phyloP scores from a whole-genome alignment of 169 alveolate species.

The Plasmodium malariae region DNA sequence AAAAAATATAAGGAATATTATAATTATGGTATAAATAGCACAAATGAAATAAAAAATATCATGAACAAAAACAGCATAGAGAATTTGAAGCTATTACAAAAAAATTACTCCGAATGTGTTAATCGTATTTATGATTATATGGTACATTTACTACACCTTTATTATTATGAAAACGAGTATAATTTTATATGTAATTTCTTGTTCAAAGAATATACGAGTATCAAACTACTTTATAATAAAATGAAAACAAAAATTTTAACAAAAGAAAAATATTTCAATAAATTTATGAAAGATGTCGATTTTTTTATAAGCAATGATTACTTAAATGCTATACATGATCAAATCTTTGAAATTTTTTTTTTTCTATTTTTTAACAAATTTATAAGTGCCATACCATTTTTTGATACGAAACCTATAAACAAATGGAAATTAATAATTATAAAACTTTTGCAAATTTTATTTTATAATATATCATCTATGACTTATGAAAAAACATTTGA shows the following conservation, averaged over 20 bases:
- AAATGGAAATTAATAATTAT: conserved; percentile 46
- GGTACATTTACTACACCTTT: conserved; percentile 28
- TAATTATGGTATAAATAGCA: conserved; percentile 41
- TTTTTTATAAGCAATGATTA: conserved; percentile 21
- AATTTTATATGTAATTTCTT: conserved; percentile 8
- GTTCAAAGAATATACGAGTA: conserved; percentile 50
- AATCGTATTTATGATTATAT: conserved; percentile 31
- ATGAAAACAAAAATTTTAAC: conserved; percentile 8
- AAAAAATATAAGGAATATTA: conserved; percentile 43
- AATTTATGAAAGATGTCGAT: conserved; percentile 24
- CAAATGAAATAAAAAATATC: conserved; percentile 39
- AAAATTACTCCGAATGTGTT: conserved; percentile 25
- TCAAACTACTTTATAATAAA: conserved; percentile 29
- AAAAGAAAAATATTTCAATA: conserved; percentile 37
- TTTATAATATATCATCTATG: conserved; percentile 25
- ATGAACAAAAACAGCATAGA: conserved; percentile 14
- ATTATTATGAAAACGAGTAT: conserved; percentile 38
- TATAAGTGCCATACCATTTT: conserved; percentile 60
- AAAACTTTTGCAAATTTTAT: conserved; percentile 24
- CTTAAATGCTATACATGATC: conserved; percentile 20
- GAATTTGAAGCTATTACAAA: conserved; percentile 20
- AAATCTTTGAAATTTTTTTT: conserved; percentile 40
- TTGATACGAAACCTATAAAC: conserved; percentile 55
- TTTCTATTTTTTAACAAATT: conserved; percentile 71
- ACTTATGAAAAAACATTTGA: conserved; percentile 10